Evolutionary conservation across 2,329 filamentous ascomycete genomes (phyloP).

Genomic region (Phaeophleospora eucalypticola): DNA sequence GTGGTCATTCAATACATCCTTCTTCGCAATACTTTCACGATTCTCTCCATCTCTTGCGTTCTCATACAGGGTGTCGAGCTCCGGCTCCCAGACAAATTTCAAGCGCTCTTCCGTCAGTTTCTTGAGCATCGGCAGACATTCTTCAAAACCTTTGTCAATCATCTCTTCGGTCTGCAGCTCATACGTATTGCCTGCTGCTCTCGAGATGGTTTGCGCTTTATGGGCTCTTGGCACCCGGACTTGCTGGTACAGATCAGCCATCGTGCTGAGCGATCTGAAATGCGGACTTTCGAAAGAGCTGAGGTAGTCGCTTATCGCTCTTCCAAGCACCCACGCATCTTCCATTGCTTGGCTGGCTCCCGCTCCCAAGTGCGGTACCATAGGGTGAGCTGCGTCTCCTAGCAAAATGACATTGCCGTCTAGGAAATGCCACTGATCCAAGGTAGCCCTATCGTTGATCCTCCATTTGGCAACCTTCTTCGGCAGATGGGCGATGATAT

Average conservation of each 20-base stretch:
- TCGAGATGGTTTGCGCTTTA: conserved; percentile 30
- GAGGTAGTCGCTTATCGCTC: conserved; percentile 30
- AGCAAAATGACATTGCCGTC: conserved; percentile 41
- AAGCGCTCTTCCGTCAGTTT: conserved; percentile 33
- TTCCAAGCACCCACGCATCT: conserved; percentile 45
- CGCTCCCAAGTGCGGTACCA: conserved; percentile 52
- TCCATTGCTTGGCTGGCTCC: conserved; percentile 56
- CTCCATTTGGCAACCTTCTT: conserved; percentile 23
- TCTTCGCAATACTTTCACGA: too few relatives aligned
- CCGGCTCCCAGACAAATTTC: too few relatives aligned
- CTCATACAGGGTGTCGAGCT: too few relatives aligned
- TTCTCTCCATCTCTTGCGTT: too few relatives aligned
- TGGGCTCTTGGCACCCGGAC: conserved; percentile 35
- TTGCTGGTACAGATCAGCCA: conserved; percentile 33
- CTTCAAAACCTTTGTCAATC: conserved; percentile 34
- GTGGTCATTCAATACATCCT: too few relatives aligned
- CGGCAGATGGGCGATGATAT: conserved; percentile 25
- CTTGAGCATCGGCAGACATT: conserved; percentile 34
- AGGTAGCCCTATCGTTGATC: conserved; percentile 24
- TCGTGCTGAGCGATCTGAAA: conserved; percentile 20
- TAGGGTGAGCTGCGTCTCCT: conserved; percentile 56
- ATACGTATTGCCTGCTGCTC: conserved; percentile 34
- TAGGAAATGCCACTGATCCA: conserved; percentile 36
- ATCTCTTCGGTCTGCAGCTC: conserved; percentile 36
- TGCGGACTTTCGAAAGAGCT: conserved; percentile 6